phyloP scores from a whole-genome alignment of 441 rosid species.

The Euphorbia schlechtendalii region DNA sequence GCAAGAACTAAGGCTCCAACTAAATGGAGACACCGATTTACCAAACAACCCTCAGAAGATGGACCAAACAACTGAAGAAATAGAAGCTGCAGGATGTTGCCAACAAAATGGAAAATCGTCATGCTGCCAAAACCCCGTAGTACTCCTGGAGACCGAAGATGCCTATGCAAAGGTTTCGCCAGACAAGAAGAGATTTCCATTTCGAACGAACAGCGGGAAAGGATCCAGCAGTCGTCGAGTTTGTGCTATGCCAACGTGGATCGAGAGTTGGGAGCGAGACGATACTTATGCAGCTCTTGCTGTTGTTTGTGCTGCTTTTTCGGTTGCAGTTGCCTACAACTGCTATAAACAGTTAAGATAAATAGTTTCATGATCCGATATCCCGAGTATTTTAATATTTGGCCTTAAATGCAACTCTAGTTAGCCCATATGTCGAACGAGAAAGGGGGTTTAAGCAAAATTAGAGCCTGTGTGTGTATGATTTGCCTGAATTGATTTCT shows the following conservation, averaged over 20 bases:
- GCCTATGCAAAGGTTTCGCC: slow-evolving; percentile 34
- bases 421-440: neutral
- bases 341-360: slow-evolving; percentile 66
- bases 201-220: slow-evolving; percentile 35
- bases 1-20: slow-evolving; percentile 52
- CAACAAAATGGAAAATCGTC: slow-evolving; percentile 55
- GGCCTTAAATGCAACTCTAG: neutral
- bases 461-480: slow-evolving; percentile 3
- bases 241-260: slow-evolving; percentile 66
- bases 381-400: neutral
- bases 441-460: neutral
- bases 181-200: slow-evolving; percentile 42
- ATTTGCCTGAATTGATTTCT: slow-evolving; percentile 6
- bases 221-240: slow-evolving; percentile 33
- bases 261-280: slow-evolving; percentile 88
- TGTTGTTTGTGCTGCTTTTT: slow-evolving; percentile 71
- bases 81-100: slow-evolving; percentile 46
- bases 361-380: slow-evolving; percentile 5
- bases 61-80: slow-evolving; percentile 23
- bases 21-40: slow-evolving; percentile 31
- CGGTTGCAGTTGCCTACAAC: slow-evolving; percentile 69
- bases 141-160: slow-evolving; percentile 25
- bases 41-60: slow-evolving; percentile 24
- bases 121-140: slow-evolving; percentile 38
- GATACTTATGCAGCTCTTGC: slow-evolving; percentile 87